Evolutionary conservation across 2,329 filamentous ascomycete species (phyloP), one percentile per base, ranked within the genome.

Genomic region (Fusarium foetens): DNA sequence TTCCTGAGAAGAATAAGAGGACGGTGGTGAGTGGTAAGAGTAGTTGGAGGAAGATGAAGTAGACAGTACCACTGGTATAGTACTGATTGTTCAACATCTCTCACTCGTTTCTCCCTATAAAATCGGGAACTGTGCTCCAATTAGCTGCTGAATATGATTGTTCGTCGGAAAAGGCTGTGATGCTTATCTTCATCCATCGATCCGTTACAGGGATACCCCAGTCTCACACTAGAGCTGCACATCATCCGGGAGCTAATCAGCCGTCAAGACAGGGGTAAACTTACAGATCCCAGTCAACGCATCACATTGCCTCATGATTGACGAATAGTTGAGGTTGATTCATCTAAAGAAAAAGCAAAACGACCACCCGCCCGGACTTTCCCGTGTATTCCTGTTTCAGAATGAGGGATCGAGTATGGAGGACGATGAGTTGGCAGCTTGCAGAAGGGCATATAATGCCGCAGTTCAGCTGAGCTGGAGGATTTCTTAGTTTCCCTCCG

Each of bases 1-100:
- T 84, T 17, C 82, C 82, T 5, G 79, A 80, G 58, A 81, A 82
- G 72, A 84, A 84, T 36, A 77, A 72, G 73, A 78, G 49, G 49
- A 66, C 35, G 6, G 46, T 17, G 7, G 42, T 58, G 19, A 55
- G 60, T 6, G 63, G 53, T 0, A 69, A 68, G 35, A 66, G 59
- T 6, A 68, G 66, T 38, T 68, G 66, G 66, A 69, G 65, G 3
- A 68, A 69, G 51, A 48, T 51, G 33, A 68, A 68, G 38, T 67
- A 67, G 48, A 19, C 17, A 25, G 17, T 39, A 16, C 12, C 4
- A 13, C 5, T 53, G 13, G 16, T 8, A 25, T 9, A n/a, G 19
- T 3, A 8, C 48, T 1, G n/a, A 16, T 17, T 27, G 25, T 23
- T 52, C 10, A 19, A n/a, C 2, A 10, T 36, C 8, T 36, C 10